These are phyloP conservation scores for Trypanosoma vivax DNA, from an alignment of 208 protist genomes.

Conservation along the genomic window DNA sequence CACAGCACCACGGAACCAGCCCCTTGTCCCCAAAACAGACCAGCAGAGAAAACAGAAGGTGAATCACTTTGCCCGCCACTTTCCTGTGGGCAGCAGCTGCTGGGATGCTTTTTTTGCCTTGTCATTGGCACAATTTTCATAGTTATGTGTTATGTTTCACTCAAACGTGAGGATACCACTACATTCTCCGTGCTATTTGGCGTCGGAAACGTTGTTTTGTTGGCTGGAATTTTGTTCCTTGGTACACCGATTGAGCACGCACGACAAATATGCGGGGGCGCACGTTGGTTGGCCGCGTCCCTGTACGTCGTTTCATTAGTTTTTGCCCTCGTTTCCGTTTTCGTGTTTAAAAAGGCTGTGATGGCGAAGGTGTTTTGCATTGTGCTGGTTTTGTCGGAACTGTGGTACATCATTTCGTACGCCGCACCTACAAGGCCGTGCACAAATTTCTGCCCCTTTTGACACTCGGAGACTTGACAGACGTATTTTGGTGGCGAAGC, in stretches of 20 bases:
- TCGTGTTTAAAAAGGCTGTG: constrained; percentile 48
- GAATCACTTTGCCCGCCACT: constrained; percentile 73
- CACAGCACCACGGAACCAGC: no score
- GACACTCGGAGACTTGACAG: no score
- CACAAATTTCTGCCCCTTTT: constrained; percentile 35
- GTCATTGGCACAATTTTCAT: constrained; percentile 46
- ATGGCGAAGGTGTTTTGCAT: constrained; percentile 57
- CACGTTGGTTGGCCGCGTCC: constrained; percentile 61
- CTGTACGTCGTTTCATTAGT: constrained; percentile 71
- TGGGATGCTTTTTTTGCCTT: constrained; percentile 49
- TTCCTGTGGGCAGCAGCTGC: constrained; percentile 60
- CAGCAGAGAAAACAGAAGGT: constrained; percentile 25
- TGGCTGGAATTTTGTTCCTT: constrained; percentile 72
- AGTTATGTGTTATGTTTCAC: constrained; percentile 53
- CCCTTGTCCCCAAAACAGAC: no score
- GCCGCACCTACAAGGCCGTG: constrained; percentile 69
- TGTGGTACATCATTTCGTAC: constrained; percentile 88
- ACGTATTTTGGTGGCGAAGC: constrained; percentile 9
- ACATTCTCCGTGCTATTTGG: constrained; percentile 75
- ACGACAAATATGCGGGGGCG: constrained; percentile 77
- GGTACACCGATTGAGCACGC: constrained; percentile 65
- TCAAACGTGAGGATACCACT: constrained; percentile 55
- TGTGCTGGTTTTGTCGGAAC: constrained; percentile 59
- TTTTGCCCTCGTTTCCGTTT: constrained; percentile 57
- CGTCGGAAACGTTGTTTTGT: constrained; percentile 45